Conservation (phyloP, 495 filamentous ascomycete genomes). For the Alectoria sarmentosa region DNA sequence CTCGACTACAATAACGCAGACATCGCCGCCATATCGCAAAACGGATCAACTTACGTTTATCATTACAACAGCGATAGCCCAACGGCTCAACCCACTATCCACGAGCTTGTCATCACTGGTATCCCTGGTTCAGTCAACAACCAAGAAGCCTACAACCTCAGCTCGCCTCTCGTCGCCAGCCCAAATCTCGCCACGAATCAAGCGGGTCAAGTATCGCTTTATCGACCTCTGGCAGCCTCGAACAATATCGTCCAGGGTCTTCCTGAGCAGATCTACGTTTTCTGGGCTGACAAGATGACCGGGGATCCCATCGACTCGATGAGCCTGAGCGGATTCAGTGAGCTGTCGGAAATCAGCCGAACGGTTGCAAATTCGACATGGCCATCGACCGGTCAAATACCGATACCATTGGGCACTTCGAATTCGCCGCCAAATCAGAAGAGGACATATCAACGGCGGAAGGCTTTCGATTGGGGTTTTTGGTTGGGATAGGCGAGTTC, state of each 20-base stretch:
- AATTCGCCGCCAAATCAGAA: constrained; percentile 12
- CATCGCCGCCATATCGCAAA: constrained; percentile 20
- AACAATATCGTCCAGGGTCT: constrained; percentile 17
- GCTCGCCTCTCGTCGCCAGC: constrained; percentile 18
- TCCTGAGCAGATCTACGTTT: constrained; percentile 14
- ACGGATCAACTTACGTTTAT: constrained; percentile 23
- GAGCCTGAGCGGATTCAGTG: constrained; percentile 14
- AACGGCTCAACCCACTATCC: constrained; percentile 13
- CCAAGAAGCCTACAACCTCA: constrained; percentile 25
- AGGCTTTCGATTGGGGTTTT: background rate
- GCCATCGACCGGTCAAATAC: constrained; percentile 6
- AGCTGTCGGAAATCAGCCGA: constrained; percentile 15
- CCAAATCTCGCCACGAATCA: constrained; percentile 9
- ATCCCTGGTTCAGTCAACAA: constrained; percentile 15
- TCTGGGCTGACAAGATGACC: constrained; percentile 22
- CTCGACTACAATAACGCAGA: constrained; percentile 22
- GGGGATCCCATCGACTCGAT: constrained; percentile 11
- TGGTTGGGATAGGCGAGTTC: background rate
- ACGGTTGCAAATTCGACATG: constrained; percentile 7
- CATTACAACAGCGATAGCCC: constrained; percentile 16
- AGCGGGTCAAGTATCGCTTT: constrained; percentile 12
- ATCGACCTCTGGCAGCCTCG: constrained; percentile 21
- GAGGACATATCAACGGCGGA: background rate
- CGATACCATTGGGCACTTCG: constrained; percentile 19
- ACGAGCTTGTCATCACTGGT: constrained; percentile 23